Evolutionary conservation across 1,284 basidiomycete species (phyloP).

Genomic region (Ceratobasidium sp.): DNA sequence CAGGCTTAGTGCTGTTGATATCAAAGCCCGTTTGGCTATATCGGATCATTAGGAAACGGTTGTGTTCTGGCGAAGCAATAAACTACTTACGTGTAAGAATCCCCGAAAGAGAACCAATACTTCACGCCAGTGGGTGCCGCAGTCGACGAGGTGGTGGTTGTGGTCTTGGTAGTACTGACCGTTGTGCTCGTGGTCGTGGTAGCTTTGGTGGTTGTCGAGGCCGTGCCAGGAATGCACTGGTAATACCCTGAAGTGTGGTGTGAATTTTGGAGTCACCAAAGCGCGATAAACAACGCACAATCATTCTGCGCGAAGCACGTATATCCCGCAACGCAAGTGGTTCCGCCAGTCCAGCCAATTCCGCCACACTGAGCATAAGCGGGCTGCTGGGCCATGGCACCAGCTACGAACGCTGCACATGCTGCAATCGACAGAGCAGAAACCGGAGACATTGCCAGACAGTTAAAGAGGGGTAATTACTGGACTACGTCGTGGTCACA

Average conservation of each 20-base stretch:
- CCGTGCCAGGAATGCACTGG: conserved; percentile 33
- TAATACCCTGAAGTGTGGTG: conserved; percentile 18
- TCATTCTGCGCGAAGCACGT: conserved; percentile 41
- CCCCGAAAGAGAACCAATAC: conserved; percentile 49
- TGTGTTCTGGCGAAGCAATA: neutral
- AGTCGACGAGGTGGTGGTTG: conserved; percentile 30
- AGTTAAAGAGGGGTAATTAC: neutral
- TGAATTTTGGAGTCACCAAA: neutral
- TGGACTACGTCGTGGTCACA: neutral
- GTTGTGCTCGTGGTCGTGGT: conserved; percentile 39
- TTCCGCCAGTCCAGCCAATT: conserved; percentile 25
- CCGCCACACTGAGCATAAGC: conserved; percentile 43
- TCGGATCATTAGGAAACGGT: neutral
- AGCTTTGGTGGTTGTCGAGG: conserved; percentile 16
- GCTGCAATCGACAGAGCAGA: conserved; percentile 16
- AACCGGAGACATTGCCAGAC: conserved; percentile 22
- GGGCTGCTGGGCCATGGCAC: conserved; percentile 26
- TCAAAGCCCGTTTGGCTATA: conserved; percentile 35
- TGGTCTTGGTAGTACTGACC: conserved; percentile 10
- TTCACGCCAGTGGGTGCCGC: conserved; percentile 22
- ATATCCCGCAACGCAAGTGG: conserved; percentile 44
- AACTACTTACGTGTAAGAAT: conserved; percentile 45
- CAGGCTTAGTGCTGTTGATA: conserved; percentile 38
- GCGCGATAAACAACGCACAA: conserved; percentile 5
- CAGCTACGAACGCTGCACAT: neutral